Percentiles rank a stretch among this genome's conserved stretches.
These are phyloP conservation scores for Phytophthora cactorum DNA, from an alignment of 352 stramenopile genomes.

Conservation along the genomic window DNA sequence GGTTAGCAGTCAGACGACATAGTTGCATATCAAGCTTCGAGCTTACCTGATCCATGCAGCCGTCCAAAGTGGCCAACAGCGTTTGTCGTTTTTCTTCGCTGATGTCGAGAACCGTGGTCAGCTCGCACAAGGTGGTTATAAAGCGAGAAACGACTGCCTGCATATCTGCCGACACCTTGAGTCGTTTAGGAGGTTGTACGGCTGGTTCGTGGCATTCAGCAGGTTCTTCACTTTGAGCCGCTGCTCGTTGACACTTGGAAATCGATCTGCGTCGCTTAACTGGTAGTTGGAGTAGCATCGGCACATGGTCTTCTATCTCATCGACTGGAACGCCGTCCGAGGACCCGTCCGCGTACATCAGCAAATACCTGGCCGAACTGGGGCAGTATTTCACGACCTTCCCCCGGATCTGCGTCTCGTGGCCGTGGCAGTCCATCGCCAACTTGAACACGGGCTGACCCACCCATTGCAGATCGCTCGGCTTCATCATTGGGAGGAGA, in stretches of 20 bases:
- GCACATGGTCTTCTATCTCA: constrained; percentile 28
- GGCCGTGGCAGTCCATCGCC: not conserved
- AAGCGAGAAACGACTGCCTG: constrained; percentile 3
- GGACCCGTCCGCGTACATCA: constrained; percentile 24
- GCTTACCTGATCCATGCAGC: constrained; percentile 15
- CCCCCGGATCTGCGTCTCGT: constrained; percentile 10
- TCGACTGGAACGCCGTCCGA: constrained; percentile 13
- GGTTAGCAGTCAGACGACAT: not conserved
- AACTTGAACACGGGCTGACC: constrained; percentile 21
- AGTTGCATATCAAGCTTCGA: not conserved
- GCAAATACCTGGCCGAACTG: constrained; percentile 6
- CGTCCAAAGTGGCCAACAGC: constrained; percentile 8
- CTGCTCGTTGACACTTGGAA: not conserved
- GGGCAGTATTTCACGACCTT: constrained; percentile 18
- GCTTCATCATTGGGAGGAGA: not conserved
- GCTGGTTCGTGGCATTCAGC: not conserved
- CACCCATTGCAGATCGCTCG: constrained; percentile 13
- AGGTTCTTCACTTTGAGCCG: not conserved
- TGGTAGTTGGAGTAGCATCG: constrained; percentile 9
- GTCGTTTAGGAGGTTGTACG: constrained; percentile 1
- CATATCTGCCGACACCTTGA: constrained; percentile 1
- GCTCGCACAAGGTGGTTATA: constrained; percentile 11
- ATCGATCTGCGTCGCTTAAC: not conserved
- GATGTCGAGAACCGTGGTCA: constrained; percentile 9
- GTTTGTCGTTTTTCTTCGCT: not conserved